Evolutionary conservation across 2,329 filamentous ascomycete species (phyloP), one percentile per base, ranked within the genome.

Genomic region (Plenodomus lindquistii): DNA sequence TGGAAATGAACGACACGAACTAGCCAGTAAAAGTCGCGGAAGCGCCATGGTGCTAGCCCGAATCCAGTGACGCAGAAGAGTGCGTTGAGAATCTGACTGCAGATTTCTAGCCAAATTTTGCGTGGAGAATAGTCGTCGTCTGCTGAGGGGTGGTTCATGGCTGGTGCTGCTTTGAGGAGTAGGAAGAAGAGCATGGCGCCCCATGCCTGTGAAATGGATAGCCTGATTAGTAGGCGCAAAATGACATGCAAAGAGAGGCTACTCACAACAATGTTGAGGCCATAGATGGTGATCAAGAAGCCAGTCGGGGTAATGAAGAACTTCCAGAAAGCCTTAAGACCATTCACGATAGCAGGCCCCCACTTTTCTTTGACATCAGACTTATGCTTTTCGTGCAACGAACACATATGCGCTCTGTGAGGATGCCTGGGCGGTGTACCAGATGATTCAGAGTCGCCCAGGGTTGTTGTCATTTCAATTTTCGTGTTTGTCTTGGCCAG

Each of bases 61-160:
- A 95, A 93, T 1, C 86, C 90, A 1, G 90, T 93, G 6, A 95
- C 85, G 71, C 89, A 94, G 79, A 96, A 96, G 1, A 96, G 81
- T 0, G 81, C 87, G 64, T 91, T 95, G 17, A 93, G 75, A 48
- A 96, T 87, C 67, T 96, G 91, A 1, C 85, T 88, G 70, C 91
- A 87, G 62, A 84, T 86, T 72, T 96, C 91, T 55, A 96, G 84
- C 91, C 91, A 96, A 51, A 85, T 85, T 20, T 87, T 80, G 16
- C 89, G 83, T 2, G 88, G 83, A 0, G 86, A 89, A 62, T 90
- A 76, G 66, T 89, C 85, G 58, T 88, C 78, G 63, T 88, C 79
- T 75, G 88, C 92, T 82, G 85, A 54, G 80, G 74, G 69, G 70
- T 76, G 67, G 76, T 89, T 90, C 88, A 91, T 90, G 50, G 83